A percentile compares a stretch with the other conserved stretches of the same genome.
Evolutionary conservation across 768 basidiomycete genomes (phyloP).

Genomic region (Chiua virens): DNA sequence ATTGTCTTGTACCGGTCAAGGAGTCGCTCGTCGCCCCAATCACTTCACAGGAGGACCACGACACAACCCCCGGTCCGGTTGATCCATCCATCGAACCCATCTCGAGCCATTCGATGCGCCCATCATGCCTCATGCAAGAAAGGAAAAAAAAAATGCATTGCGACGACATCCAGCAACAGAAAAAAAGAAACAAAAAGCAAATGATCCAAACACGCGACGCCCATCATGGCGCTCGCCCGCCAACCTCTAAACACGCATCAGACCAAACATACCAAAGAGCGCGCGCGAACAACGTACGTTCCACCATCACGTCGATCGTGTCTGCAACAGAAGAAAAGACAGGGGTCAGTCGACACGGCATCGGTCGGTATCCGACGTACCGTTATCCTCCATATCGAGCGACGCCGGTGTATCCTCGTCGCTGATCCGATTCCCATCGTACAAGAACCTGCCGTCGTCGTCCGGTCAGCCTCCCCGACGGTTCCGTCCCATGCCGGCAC

Average conservation of each 20-base stretch:
- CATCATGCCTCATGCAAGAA: too few relatives aligned
- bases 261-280: background rate
- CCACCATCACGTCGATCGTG: conserved; percentile 95
- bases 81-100: too few relatives aligned
- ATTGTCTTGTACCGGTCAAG: too few relatives aligned
- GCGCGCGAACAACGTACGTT: too few relatives aligned
- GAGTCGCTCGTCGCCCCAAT: too few relatives aligned
- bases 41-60: too few relatives aligned
- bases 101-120: too few relatives aligned
- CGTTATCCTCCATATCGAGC: conserved; percentile 88
- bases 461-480: too few relatives aligned
- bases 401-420: conserved; percentile 86
- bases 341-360: conserved; percentile 9
- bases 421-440: conserved; percentile 82
- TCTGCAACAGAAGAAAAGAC: conserved; percentile 42
- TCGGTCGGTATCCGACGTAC: conserved; percentile 49
- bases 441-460: conserved; percentile 82
- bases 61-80: too few relatives aligned
- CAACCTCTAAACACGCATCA: background rate
- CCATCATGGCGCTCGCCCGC: too few relatives aligned
- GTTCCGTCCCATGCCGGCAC: background rate
- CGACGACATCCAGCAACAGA: background rate
- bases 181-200: background rate
- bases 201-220: background rate
- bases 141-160: conserved; percentile 3